Evolutionary conservation across 2,329 filamentous ascomycete species (phyloP), one percentile per base, ranked within the genome.

Genomic region (Emmonsia crescens): DNA sequence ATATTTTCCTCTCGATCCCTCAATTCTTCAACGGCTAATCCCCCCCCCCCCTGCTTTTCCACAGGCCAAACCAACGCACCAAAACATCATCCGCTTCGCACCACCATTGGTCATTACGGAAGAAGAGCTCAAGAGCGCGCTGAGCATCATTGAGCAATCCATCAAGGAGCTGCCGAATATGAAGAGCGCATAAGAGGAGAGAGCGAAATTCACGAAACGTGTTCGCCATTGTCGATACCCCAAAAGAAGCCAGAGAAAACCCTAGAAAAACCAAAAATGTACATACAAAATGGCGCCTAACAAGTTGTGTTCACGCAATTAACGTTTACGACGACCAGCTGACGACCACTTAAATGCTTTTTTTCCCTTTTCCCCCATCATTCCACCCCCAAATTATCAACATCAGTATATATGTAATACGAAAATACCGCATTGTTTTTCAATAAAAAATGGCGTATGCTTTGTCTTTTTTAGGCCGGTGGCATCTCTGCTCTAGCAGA

Each of bases 51-150:
- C 12, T 24, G n/a, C 14, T 27, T 42, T 52, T 24, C 42, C n/a
- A 71, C 74, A 96, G 91, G 94, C 94, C 70, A 99, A 99, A 83
- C 94, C 94, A 36, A 99, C 94, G 6, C 94, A 99, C 76, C 88
- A 96, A 72, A 96, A 97, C 77, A 97, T 99, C 75, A 99, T 99
- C 74, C 89, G 94, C 62, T 88, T 99, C 64, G 94, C 94, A n/a
- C 94, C 94, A 55, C 94, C 94, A 24, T 81, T 99, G 60, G 91
- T 99, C 66, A 97, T 99, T 71, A 91, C 87, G 31, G 91, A 97
- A 71, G 83, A 87, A 63, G 85, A 99, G 77, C 87, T 99, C 67
- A 82, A 85, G 68, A 83, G 85, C 71, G 88, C 93, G 1, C 74
- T 97, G 60, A 75, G 75, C 59, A 93, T 94, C 70, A 96, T 99